Base-by-base conservation (phyloP, 495 filamentous ascomycete genomes). In the Wilcoxina mikolae region DNA sequence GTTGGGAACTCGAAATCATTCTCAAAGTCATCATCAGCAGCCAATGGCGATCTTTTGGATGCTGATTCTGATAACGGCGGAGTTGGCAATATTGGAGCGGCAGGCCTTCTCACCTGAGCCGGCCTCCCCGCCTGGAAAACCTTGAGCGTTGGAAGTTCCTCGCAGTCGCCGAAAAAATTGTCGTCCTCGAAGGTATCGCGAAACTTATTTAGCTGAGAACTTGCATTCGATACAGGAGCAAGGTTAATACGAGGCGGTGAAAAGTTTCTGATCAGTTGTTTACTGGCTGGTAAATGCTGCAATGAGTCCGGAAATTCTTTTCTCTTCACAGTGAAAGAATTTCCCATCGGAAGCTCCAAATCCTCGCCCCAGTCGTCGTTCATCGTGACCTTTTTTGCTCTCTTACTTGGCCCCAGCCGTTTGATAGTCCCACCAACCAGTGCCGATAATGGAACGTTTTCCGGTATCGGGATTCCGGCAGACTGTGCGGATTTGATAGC, bases 381-480 rank as follows among this genome's bases (percentile, higher is more conserved):
- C 29, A 59, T 41, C 29, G 77, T 71, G 56, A 85, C 80, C 22
- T 78, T 71, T 67, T 83, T 85, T 64, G 80, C 83, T 42, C 80
- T 75, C 59, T 86, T 91, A 62, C 81, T 81, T 59, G 80, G 84
- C 43, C 87, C 87, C 4, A 98, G 73, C 64, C 87, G 74, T 72
- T 94, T 95, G 65, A 98, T 98, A 10, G 87, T 88, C 45, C 91
- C 91, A 41, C 90, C 91, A 59, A 94, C 75, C 39, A 98, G 74
- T 46, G 91, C 91, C n/a, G 90, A 94, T 22, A 83, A 78, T n/a
- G 91, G 87, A 12, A 96, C 81, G 65, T 90, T 87, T 24, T 76
- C 71, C 17, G 91, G 91, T 58, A 98, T 81, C 25, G 91, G 90
- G 50, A 98, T 95, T 47, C 91, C 91, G 23, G 87, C 90, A 59